These are phyloP conservation scores for Acacia acuminata DNA, from an alignment of 306 rosid genomes.

Conservation along the genomic window DNA sequence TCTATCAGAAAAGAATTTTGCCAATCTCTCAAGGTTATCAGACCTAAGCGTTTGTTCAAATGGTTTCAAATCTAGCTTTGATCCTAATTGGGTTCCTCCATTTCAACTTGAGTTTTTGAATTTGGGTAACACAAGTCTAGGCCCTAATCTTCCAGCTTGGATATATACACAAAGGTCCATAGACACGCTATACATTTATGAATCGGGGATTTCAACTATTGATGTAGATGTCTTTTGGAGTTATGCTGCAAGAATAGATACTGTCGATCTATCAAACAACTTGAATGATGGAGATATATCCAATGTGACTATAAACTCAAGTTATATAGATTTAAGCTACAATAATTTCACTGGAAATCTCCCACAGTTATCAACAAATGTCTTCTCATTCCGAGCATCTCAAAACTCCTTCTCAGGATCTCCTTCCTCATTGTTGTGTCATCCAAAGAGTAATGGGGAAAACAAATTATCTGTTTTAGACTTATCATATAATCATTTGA, in stretches of 20 bases:
- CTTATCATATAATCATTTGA: no score
- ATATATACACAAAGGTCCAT: not conserved
- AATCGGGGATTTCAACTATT: no score
- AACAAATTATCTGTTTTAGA: no score
- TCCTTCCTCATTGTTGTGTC: not conserved
- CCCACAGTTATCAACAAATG: not conserved
- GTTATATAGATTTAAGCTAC: no score
- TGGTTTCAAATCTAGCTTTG: no score
- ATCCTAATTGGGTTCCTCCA: not conserved
- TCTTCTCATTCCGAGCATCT: rapidly evolving
- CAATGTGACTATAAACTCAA: not conserved
- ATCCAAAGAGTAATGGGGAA: no score
- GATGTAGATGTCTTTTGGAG: no score
- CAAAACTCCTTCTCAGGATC: not conserved
- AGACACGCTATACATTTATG: not conserved
- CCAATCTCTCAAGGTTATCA: no score
- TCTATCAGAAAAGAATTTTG: no score
- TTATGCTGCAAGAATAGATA: not conserved
- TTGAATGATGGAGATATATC: not conserved
- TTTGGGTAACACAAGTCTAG: no score
- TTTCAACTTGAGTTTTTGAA: not conserved
- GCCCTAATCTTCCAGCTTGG: no score
- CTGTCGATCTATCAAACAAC: not conserved
- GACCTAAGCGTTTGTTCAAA: no score
- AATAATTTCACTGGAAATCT: constrained; percentile 1